Conservation (phyloP, 2,329 filamentous ascomycete genomes). For the Fusarium sp. region DNA sequence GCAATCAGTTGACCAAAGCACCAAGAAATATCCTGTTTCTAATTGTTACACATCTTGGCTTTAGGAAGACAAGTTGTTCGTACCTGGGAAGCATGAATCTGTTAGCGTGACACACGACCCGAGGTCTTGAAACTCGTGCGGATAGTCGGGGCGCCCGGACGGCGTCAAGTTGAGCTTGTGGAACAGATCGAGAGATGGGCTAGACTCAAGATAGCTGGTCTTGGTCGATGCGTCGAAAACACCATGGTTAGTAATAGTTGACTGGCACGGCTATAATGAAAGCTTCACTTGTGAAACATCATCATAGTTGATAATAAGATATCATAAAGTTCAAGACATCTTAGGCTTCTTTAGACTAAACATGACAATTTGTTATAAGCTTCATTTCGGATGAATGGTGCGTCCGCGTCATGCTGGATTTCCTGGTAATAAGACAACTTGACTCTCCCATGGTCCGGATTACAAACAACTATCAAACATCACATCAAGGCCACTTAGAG, state of each 20-base stretch:
- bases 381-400: background rate
- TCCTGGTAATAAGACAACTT: background rate
- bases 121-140: slow-evolving; percentile 12
- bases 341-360: background rate
- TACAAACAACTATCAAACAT: background rate
- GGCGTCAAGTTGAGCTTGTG: slow-evolving; percentile 15
- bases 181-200: background rate
- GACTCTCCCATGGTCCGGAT: background rate
- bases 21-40: slow-evolving; percentile 19
- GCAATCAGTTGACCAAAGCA: slow-evolving; percentile 1
- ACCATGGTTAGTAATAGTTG: background rate
- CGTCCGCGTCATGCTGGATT: background rate
- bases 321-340: background rate
- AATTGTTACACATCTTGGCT: background rate
- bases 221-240: background rate
- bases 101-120: slow-evolving; percentile 33
- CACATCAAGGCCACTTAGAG: background rate
- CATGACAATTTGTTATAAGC: background rate
- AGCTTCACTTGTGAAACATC: background rate
- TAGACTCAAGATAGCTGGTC: background rate
- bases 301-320: too few relatives aligned
- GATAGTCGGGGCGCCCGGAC: slow-evolving; percentile 21
- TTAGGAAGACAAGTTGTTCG: background rate
- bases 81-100: background rate
- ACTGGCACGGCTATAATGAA: background rate